Base-by-base conservation (phyloP, 768 basidiomycete species). In the Naganishia vishniacii region DNA sequence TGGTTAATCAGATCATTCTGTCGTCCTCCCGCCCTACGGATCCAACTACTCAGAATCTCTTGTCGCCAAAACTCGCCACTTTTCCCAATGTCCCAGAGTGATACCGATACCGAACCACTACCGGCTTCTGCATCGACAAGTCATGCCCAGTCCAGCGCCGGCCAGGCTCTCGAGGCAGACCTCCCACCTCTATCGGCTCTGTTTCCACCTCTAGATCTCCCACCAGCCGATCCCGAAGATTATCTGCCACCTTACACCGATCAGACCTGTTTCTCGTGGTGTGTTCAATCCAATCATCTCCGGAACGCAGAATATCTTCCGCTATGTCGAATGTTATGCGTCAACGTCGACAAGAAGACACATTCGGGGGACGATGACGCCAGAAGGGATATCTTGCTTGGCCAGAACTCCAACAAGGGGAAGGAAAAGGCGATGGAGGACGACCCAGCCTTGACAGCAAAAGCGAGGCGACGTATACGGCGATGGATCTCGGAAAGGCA, bases 221-320 rank as follows among this genome's bases (percentile, higher is more conserved):
- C 53, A n/a, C 53, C 53, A 40, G 53, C 53, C 53, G 53, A 56
- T 26, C 53, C 53, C 1, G 53, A 56, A 25, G 53, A 56, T 13
- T 56, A 56, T 41, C 53, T 40, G 26, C 42, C 59, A 11, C 59
- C 59, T 3, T 60, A 60, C 45, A 60, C 59, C 45, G 59, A 60
- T 34, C 45, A 44, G 18, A 46, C 42, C 28, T 60, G 59, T 34
- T 47, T 60, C 41, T 60, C 59, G 25, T 60, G 59, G 59, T 60
- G 59, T 60, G 26, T 13, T 16, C 59, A 60, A 31, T 18, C 59
- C 23, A 45, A 44, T 11, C 59, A 60, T 25, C 59, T 41, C n/a
- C 25, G 59, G 20, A 45, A 44, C 9, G 59, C 25, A 5, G 59
- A 47, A 6, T 60, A 60, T n/a, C 28, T 45, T n/a, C 59, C 59